A percentile compares a stretch with the other conserved stretches of the same genome.
Conservation (phyloP, 495 filamentous ascomycete species). For the Aspergillus hancockii region DNA sequence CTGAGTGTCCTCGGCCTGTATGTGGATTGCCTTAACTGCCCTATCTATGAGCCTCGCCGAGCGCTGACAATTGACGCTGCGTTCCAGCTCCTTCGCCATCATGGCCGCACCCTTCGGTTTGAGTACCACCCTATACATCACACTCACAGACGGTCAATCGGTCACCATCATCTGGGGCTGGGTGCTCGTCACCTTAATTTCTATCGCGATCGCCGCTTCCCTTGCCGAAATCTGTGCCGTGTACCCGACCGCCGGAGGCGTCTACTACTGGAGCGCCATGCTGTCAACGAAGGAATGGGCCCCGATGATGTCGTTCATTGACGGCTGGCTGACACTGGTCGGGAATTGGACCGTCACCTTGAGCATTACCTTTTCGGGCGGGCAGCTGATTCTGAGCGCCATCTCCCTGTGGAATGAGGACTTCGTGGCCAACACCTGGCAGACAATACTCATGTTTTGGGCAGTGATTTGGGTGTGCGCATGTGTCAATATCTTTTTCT, state of each 20-base stretch:
- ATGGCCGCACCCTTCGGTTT: slow-evolving; percentile 67
- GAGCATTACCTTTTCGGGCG: slow-evolving; percentile 53
- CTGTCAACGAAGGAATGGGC: slow-evolving; percentile 56
- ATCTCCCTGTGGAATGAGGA: slow-evolving; percentile 63
- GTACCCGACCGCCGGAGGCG: slow-evolving; percentile 68
- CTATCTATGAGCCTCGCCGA: not conserved
- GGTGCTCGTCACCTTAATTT: slow-evolving; percentile 68
- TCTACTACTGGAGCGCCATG: slow-evolving; percentile 78
- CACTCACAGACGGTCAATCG: slow-evolving; percentile 63
- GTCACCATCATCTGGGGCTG: slow-evolving; percentile 72
- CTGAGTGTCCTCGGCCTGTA: slow-evolving; percentile 63
- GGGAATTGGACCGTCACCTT: slow-evolving; percentile 65
- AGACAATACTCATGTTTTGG: slow-evolving; percentile 68
- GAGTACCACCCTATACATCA: slow-evolving; percentile 69
- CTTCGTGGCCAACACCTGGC: slow-evolving; percentile 62
- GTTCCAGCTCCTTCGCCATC: slow-evolving; percentile 49
- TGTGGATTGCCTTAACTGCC: slow-evolving; percentile 18
- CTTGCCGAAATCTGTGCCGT: slow-evolving; percentile 77
- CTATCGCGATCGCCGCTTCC: slow-evolving; percentile 68
- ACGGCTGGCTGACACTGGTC: slow-evolving; percentile 74
- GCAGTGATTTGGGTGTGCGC: slow-evolving; percentile 60
- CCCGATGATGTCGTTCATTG: slow-evolving; percentile 66
- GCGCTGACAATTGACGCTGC: not conserved
- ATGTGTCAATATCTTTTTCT: slow-evolving; percentile 57
- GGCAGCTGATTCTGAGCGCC: slow-evolving; percentile 60